These are phyloP conservation scores for Apiospora pterosperma DNA, from an alignment of 2,329 filamentous ascomycete genomes.

Conservation along the genomic window DNA sequence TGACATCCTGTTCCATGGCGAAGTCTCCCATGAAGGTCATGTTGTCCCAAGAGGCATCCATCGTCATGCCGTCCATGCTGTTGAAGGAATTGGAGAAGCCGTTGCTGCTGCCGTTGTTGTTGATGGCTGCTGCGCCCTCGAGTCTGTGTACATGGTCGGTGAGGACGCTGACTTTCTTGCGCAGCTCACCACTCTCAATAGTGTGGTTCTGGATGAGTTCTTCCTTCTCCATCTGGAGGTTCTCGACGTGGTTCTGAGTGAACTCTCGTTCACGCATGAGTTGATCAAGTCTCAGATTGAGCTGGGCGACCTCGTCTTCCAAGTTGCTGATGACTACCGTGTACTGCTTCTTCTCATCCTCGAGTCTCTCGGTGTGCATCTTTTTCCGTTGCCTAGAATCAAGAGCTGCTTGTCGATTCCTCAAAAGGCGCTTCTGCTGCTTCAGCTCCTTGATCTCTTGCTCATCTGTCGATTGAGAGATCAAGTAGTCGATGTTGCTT, in stretches of 20 bases:
- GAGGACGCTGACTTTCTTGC: constrained; percentile 87
- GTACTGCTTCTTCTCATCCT: constrained; percentile 94
- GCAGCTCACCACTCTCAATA: constrained; percentile 83
- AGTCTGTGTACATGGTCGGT: constrained; percentile 68
- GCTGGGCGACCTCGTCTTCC: constrained; percentile 70
- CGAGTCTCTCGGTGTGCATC: constrained; percentile 92
- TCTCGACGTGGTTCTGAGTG: constrained; percentile 71
- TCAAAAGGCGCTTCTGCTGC: constrained; percentile 91
- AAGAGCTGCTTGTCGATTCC: constrained; percentile 94
- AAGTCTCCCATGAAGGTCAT: constrained; percentile 75
- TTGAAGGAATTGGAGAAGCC: constrained; percentile 69
- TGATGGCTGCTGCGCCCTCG: constrained; percentile 59
- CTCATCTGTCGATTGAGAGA: constrained; percentile 82
- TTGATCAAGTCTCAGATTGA: constrained; percentile 68
- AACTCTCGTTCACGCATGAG: constrained; percentile 71
- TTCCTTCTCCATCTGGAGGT: constrained; percentile 81
- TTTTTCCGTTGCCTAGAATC: constrained; percentile 98
- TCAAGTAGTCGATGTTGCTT: constrained; percentile 90
- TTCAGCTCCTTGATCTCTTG: constrained; percentile 97
- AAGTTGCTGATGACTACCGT: constrained; percentile 72
- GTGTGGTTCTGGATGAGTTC: constrained; percentile 87
- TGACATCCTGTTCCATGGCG: constrained; percentile 58
- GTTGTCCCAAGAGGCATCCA: constrained; percentile 80
- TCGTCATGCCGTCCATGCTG: constrained; percentile 79
- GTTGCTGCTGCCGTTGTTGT: constrained; percentile 56